Evolutionary conservation across 2,329 filamentous ascomycete genomes (phyloP).

Genomic region (Podosphaera leucotricha): DNA sequence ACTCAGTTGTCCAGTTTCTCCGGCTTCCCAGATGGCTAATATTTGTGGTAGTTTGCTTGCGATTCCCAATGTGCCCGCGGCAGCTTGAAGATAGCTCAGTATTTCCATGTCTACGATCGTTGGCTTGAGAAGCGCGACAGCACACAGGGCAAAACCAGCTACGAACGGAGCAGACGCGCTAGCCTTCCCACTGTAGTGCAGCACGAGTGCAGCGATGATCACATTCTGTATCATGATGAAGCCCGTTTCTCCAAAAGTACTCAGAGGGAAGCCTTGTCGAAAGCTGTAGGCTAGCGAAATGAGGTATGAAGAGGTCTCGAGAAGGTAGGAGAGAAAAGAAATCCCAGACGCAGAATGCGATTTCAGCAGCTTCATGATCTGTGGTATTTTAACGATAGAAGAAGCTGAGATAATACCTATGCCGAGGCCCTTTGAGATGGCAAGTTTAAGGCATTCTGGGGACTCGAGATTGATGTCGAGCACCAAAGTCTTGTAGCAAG

Average conservation of each 20-base stretch:
- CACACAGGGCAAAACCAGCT: constrained; percentile 45
- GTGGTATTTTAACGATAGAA: constrained; percentile 84
- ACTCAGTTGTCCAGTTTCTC: constrained; percentile 82
- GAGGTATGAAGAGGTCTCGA: constrained; percentile 73
- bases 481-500: constrained; percentile 70
- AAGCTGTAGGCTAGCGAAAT: constrained; percentile 84
- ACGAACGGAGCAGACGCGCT: constrained; percentile 54
- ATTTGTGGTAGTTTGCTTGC: constrained; percentile 93
- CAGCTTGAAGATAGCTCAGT: constrained; percentile 48
- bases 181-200: constrained; percentile 54
- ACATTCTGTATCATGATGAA: constrained; percentile 85
- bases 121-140: constrained; percentile 46
- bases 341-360: constrained; percentile 65
- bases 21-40: constrained; percentile 57
- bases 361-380: constrained; percentile 75
- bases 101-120: constrained; percentile 32
- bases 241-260: constrained; percentile 86
- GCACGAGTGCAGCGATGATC: constrained; percentile 62
- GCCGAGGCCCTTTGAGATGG: constrained; percentile 75
- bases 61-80: constrained; percentile 59
- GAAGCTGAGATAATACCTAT: constrained; percentile 82
- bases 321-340: constrained; percentile 72
- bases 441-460: constrained; percentile 64
- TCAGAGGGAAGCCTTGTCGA: constrained; percentile 80
- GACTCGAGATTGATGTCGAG: constrained; percentile 63